Evolutionary conservation across 108 stramenopile genomes (phyloP), one percentile per base, ranked within the genome.

Genomic region (Cyclostephanos tholiformis): DNA sequence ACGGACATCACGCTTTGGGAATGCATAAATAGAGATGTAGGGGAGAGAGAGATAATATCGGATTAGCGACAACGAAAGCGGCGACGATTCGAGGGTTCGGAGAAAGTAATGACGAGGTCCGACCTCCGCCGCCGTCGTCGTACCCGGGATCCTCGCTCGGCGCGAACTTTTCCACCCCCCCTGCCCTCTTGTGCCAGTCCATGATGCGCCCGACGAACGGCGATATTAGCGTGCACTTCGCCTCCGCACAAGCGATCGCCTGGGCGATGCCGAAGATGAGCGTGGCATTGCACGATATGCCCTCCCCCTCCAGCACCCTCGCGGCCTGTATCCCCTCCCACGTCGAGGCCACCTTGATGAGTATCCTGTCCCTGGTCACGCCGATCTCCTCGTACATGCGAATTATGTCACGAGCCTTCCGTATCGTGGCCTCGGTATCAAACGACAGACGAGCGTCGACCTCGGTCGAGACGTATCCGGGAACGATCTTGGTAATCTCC

Each of bases 291-390:
- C 98, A 99, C 43, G 92, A 89, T 71, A 99, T 98, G 50, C 99
- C 99, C 82, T 99, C 98, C 71, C 82, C 78, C 83, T 99, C 95
- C 26, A 99, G 83, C 27, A 95, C 74, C 82, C 97, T 86, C 38
- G 94, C 95, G 12, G 98, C 98, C 77, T 95, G 86, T 73, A 99
- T 97, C 29, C 99, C 99, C 76, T 99, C 99, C 98, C 98, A 99
- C 2, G 91, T 94, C 23, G 95, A 87, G 25, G 97, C 98, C 49
- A 99, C 85, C 82, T 99, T 99, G 87, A 99, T 97, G 58, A 99
- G 84, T 63, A 99, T 96, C 53, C 98, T 88, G 20, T 89, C 89
- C 73, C 96, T 97, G 83, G 81, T 76, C 51, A 99, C 88, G 19
- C 99, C 99, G 2, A 71, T 89, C 70, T 91, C 96, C 67, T 98